Base-by-base conservation (phyloP, 164 flowering plant species). In the Berberis vulgaris region DNA sequence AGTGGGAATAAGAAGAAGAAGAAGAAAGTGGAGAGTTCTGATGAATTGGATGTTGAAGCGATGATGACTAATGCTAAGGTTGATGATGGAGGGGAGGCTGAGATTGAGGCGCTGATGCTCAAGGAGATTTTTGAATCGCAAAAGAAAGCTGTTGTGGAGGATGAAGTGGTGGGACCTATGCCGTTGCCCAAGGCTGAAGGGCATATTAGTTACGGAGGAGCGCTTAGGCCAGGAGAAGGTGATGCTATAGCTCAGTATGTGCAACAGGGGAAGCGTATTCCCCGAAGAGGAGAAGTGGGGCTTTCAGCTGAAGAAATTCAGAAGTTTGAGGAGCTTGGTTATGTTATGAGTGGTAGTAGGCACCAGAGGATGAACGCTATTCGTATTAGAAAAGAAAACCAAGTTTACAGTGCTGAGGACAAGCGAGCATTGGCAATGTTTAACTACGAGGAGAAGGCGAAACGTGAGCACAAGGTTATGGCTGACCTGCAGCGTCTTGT, bases 331-430 rank as follows among this genome's bases (percentile, higher is more conserved):
- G 45, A 8, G 66, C 86, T 95, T 65, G 99, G 99, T 11, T 95
- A 89, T 85, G 99, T 91, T 69, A 91, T 95, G 97, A 95, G 97
- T 79, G 97, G 99, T 65, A 91, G 99, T 73, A 86, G 99, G 81
- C 99, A 95, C 73, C 97, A 95, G 74, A 81, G 97, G 76, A 95
- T 95, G 97, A 95, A 89, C 80, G 97, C 96, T 12, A 91, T 95
- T 62, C 96, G 99, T 84, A 95, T 95, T 41, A 83, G 99, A 72
- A 95, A 95, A 65, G 99, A 95, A 83, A 95, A 91, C 81, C 97
- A 95, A 69, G 97, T 91, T 62, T 95, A 95, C 64, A 91, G 96
- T 77, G 97, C 95, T 42, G 97, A 95, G 75, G 97, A 91, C 59
- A 95, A 91, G 81, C 77, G 97, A 53, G 97, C 97, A 0, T 59